phyloP scores from a whole-genome alignment of 2,329 filamentous ascomycete genomes.

The Immersiporthe knoxdaviesiana region DNA sequence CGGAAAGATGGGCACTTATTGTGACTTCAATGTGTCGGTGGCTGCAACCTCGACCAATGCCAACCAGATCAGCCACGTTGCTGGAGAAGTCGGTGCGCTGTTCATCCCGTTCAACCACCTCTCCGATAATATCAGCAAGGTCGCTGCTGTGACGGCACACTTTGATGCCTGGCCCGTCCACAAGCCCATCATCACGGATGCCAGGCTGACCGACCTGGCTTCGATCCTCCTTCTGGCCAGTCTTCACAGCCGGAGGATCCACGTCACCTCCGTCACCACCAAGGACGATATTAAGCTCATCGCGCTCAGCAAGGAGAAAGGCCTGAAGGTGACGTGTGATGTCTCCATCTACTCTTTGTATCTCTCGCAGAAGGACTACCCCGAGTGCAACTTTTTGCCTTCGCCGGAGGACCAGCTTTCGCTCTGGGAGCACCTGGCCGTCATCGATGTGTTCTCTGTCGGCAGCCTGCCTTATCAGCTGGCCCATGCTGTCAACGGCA shows the following conservation, averaged over 20 bases:
- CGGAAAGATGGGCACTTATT: conserved; percentile 67
- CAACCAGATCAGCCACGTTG: conserved; percentile 73
- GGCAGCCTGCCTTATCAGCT: conserved; percentile 80
- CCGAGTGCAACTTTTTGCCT: conserved; percentile 68
- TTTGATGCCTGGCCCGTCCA: conserved; percentile 77
- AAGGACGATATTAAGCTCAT: conserved; percentile 80
- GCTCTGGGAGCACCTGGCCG: conserved; percentile 73
- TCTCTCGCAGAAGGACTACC: conserved; percentile 71
- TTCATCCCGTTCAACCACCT: conserved; percentile 85
- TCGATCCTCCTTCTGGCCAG: conserved; percentile 78
- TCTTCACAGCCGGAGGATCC: conserved; percentile 76
- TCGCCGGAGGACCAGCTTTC: conserved; percentile 70
- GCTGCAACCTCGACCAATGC: conserved; percentile 74
- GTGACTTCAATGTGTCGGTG: conserved; percentile 81
- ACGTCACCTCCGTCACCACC: conserved; percentile 79
- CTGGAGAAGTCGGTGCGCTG: conserved; percentile 74
- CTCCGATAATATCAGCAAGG: conserved; percentile 82
- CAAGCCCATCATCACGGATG: conserved; percentile 82
- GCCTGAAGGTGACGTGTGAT: conserved; percentile 80
- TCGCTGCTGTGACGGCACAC: conserved; percentile 76
- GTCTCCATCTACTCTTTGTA: conserved; percentile 81
- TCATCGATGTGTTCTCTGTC: conserved; percentile 79
- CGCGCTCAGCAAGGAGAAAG: conserved; percentile 77
- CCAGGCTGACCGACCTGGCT: conserved; percentile 79
- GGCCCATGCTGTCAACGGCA: conserved; percentile 57